Base-by-base conservation (phyloP, 1,139 yeast species). In the Protomyces inouyei region DNA sequence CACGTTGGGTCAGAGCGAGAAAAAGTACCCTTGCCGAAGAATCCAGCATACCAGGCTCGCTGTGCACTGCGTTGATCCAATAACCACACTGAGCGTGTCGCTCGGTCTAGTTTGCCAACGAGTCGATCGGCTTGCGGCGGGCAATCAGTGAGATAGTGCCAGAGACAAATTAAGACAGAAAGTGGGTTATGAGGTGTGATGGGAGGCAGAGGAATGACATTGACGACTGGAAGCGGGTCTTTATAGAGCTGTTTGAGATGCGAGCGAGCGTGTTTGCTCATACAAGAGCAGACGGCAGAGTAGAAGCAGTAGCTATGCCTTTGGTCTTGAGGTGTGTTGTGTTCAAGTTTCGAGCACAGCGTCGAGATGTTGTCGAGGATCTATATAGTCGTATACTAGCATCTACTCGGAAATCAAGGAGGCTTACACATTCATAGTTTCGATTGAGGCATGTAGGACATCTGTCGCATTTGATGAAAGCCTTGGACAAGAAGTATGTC, bases 1-100 rank as follows among this genome's bases (percentile, higher is more conserved):
- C 98, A 93, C 0, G 96, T 85, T 0, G 98, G 97, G 71, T 93
- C 97, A 66, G 96, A 87, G 69, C 99, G 79, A 43, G 96, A 88
- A 60, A 91, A 77, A 3, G 83, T 81, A 1, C 98, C 99, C 71
- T 93, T 93, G 9, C 99, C 99, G 72, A 90, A 95, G 73, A 91
- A 93, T 0, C 99, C 99, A 71, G 82, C 82, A 37, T 80, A 76
- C 98, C 98, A 93, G 8, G 93, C 77, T 37, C 75, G 74, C n/a
- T 73, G 71, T 83, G 86, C 86, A 52, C 81, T 84, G 0, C 72
- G 70, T 0, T 73, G 76, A 64, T 81, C 80, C 2, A 71, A 70
- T 6, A 78, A 76, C 36, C 67, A 68, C n/a, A 76, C 75, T 56
- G 85, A 84, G 0, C 76, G 69, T 73, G 38, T 61, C 64, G 48